Percentiles rank a stretch among this genome's conserved stretches.
phyloP scores from a whole-genome alignment of 73 alveolate genomes.

The Paraurostyla sp. region DNA sequence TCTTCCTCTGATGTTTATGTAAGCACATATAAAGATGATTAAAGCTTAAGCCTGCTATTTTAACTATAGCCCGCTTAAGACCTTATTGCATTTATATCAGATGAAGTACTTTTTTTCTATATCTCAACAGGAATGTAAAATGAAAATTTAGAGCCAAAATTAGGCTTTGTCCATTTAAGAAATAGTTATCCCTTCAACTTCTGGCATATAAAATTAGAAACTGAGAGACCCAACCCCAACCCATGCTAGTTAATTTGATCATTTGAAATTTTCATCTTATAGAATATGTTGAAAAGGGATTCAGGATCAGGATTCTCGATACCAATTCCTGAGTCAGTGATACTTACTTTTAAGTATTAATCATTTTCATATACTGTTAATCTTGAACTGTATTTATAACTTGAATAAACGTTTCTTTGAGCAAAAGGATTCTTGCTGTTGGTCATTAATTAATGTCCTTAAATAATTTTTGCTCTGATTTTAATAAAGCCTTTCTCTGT shows the following conservation, averaged over 20 bases:
- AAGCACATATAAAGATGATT: too few relatives aligned
- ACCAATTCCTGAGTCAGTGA: slow-evolving; percentile 31
- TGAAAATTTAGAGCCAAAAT: neutral
- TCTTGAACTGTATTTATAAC: neutral
- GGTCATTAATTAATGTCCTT: too few relatives aligned
- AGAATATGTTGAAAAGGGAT: neutral
- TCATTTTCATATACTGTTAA: neutral
- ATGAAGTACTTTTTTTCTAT: too few relatives aligned
- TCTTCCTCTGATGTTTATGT: too few relatives aligned
- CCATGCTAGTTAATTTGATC: slow-evolving; percentile 11
- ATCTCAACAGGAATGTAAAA: neutral
- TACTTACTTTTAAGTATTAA: neutral
- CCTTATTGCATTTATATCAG: too few relatives aligned
- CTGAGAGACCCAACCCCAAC: slow-evolving; percentile 26
- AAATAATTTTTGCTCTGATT: neutral
- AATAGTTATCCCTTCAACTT: neutral
- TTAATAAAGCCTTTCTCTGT: neutral
- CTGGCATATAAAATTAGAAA: slow-evolving; percentile 9
- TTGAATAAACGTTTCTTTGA: too few relatives aligned
- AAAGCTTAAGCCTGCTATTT: too few relatives aligned
- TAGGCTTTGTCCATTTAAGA: neutral
- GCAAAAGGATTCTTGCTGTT: too few relatives aligned
- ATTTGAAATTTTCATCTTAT: neutral
- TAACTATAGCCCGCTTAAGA: too few relatives aligned
- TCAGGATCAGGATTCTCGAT: neutral